These are phyloP conservation scores for Boehmeria nivea DNA, from an alignment of 306 rosid genomes.

Conservation along the genomic window DNA sequence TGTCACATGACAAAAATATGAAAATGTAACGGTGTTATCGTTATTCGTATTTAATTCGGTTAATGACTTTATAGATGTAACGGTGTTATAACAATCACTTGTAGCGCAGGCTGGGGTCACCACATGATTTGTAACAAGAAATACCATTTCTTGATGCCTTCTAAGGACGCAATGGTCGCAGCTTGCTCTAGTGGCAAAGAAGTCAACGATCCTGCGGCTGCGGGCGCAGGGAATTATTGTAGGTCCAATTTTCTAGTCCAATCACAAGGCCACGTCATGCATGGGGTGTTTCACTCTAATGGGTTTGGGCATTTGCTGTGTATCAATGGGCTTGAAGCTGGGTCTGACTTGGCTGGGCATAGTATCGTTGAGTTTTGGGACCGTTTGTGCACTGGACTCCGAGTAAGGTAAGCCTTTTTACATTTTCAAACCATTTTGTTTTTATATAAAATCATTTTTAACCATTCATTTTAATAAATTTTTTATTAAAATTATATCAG, in stretches of 20 bases:
- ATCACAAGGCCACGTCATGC: constrained; percentile 62
- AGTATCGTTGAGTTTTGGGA: constrained; percentile 78
- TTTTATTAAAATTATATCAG: too few relatives aligned
- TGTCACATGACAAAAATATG: too few relatives aligned
- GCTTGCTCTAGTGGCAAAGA: constrained; percentile 41
- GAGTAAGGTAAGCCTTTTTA: constrained; percentile 48
- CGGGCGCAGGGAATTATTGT: constrained; percentile 17
- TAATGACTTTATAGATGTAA: too few relatives aligned
- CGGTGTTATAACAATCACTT: not conserved
- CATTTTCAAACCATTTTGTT: not conserved
- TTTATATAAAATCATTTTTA: not conserved
- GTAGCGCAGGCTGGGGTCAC: constrained; percentile 87
- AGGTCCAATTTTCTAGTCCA: constrained; percentile 24
- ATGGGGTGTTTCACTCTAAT: constrained; percentile 83
- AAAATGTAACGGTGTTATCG: too few relatives aligned
- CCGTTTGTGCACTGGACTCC: constrained; percentile 60
- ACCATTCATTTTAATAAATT: too few relatives aligned
- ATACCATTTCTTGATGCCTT: constrained; percentile 77
- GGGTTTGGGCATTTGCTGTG: constrained; percentile 83
- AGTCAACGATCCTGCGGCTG: constrained; percentile 21
- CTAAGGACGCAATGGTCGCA: constrained; percentile 54
- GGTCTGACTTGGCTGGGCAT: constrained; percentile 56
- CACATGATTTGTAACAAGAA: constrained; percentile 79
- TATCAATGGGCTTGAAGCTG: constrained; percentile 69
- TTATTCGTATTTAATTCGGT: too few relatives aligned